A percentile compares a stretch with the other conserved stretches of the same genome.
Conservation (phyloP, 805 yeast genomes). For the Wickerhamomyces chaumierensis region DNA sequence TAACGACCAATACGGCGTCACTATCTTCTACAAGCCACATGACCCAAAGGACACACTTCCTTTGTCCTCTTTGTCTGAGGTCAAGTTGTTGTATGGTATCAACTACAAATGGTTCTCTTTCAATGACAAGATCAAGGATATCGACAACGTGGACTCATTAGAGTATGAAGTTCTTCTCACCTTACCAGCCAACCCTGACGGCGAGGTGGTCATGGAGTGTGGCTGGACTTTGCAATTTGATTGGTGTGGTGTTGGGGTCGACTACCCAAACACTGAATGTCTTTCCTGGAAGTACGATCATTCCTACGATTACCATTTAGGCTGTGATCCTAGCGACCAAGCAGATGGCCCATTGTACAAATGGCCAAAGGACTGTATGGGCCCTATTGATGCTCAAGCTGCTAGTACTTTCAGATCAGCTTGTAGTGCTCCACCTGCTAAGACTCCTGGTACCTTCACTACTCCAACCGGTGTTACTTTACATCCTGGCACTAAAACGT, state of each 20-base stretch:
- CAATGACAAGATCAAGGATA: neutral
- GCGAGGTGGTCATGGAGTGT: slow-evolving; percentile 6
- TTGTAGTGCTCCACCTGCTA: too few relatives aligned
- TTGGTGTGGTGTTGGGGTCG: slow-evolving; percentile 16
- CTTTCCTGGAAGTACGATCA: slow-evolving; percentile 9
- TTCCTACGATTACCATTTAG: slow-evolving; percentile 15
- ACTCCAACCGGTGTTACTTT: neutral
- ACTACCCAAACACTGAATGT: slow-evolving; percentile 9
- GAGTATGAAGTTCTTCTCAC: slow-evolving; percentile 6
- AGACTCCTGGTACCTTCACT: neutral
- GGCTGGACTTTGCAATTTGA: slow-evolving; percentile 14
- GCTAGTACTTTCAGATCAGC: too few relatives aligned
- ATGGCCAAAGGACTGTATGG: slow-evolving; percentile 15
- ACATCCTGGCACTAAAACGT: too few relatives aligned
- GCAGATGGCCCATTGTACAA: slow-evolving; percentile 12
- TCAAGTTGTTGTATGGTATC: slow-evolving; percentile 10
- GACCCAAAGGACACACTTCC: slow-evolving; percentile 4
- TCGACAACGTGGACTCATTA: slow-evolving; percentile 5
- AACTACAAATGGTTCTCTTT: slow-evolving; percentile 1
- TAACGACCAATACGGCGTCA: slow-evolving; percentile 9
- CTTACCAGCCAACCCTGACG: slow-evolving; percentile 2
- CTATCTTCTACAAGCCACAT: slow-evolving; percentile 5
- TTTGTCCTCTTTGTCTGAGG: slow-evolving; percentile 7
- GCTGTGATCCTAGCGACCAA: slow-evolving; percentile 14
- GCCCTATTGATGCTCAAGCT: too few relatives aligned